phyloP scores from a whole-genome alignment of 257 asterid species.

The Solanum paucissectum region DNA sequence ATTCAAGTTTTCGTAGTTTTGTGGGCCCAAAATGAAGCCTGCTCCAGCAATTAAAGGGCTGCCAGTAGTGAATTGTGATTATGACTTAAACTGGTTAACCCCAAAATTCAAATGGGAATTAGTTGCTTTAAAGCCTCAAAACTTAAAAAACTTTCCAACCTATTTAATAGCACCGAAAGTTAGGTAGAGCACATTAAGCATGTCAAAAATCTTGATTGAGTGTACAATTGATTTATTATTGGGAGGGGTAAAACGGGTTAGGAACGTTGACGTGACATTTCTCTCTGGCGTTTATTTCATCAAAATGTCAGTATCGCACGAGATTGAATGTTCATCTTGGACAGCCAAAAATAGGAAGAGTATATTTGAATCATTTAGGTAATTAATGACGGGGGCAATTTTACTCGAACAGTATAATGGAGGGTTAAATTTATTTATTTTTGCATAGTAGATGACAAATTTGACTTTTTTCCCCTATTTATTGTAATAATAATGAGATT shows the following conservation, averaged over 20 bases:
- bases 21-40: not conserved
- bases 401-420: not conserved
- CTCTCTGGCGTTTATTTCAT: not conserved
- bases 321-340: not conserved
- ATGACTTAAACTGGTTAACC: not conserved
- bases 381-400: too few species aligned
- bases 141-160: not conserved
- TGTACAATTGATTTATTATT: not conserved
- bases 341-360: not conserved
- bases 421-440: not conserved
- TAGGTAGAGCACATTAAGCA: not conserved
- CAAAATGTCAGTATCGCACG: not conserved
- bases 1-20: not conserved
- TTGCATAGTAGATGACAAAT: not conserved
- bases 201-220: not conserved
- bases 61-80: not conserved
- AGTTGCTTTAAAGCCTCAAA: not conserved
- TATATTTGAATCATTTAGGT: not conserved
- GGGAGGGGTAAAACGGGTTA: not conserved
- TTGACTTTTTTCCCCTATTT: accelerated
- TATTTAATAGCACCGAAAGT: not conserved
- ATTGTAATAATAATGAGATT: too few species aligned
- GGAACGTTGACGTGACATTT: not conserved
- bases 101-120: not conserved
- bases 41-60: not conserved